Evolutionary conservation across 768 basidiomycete species (phyloP).

Genomic region (Boletus rubropictus): DNA sequence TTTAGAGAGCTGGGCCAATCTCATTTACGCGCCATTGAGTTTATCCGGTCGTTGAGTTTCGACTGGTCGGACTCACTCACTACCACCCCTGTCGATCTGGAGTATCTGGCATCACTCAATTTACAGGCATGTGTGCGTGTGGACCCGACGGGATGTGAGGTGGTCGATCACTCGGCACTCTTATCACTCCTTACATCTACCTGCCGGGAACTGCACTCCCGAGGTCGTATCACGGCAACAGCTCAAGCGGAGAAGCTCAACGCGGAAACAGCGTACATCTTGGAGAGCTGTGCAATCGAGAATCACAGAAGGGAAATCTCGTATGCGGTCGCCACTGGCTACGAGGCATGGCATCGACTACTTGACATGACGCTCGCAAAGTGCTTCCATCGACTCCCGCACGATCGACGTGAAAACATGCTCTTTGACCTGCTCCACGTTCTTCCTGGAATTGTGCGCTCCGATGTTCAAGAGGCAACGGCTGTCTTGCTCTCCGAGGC

Average conservation of each 20-base stretch:
- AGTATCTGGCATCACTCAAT: conserved; percentile 62
- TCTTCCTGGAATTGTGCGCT: conserved; percentile 65
- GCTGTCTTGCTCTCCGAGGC: conserved; percentile 81
- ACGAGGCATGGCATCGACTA: conserved; percentile 80
- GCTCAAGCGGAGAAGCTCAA: conserved; percentile 62
- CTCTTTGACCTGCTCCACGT: conserved; percentile 86
- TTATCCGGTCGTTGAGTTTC: conserved; percentile 80
- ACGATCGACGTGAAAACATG: conserved; percentile 80
- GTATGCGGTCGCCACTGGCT: conserved; percentile 61
- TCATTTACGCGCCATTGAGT: conserved; percentile 80
- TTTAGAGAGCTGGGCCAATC: conserved; percentile 78
- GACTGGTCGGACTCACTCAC: conserved; percentile 78
- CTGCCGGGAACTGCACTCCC: conserved; percentile 55
- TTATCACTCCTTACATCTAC: conserved; percentile 61
- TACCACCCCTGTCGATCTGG: conserved; percentile 51
- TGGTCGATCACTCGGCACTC: conserved; percentile 72
- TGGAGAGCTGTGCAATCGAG: conserved; percentile 81
- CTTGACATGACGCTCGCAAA: conserved; percentile 83
- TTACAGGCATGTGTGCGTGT: conserved; percentile 63
- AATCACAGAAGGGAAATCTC: conserved; percentile 82
- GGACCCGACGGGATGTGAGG: conserved; percentile 70
- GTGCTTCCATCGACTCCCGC: conserved; percentile 77
- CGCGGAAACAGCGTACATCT: conserved; percentile 65
- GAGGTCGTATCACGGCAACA: conserved; percentile 58
- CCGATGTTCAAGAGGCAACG: conserved; percentile 63